Base-by-base conservation (phyloP, 495 filamentous ascomycete species). In the Penicillium verhagenii region DNA sequence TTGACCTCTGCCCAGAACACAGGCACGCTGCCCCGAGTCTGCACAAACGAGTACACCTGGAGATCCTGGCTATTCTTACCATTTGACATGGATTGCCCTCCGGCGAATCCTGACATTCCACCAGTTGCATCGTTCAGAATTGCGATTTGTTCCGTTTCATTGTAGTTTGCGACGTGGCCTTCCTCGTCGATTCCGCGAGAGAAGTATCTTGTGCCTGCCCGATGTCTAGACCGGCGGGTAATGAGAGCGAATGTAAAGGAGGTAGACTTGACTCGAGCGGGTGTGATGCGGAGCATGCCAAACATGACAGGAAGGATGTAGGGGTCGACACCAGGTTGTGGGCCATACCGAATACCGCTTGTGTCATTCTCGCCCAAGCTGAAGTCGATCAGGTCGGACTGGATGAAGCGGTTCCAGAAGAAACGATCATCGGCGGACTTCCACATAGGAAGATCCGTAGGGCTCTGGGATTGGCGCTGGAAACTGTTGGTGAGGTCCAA, bases 1-100 rank as follows among this genome's bases (percentile, higher is more conserved):
- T 95, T 97, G 63, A 97, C 79, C 66, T 98, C 94, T 4, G 92
- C 86, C 94, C 94, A 98, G 67, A 87, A 97, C 1, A 92, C 88
- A 0, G 94, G 94, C 2, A 97, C 87, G 64, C 92, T 96, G 45
- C 94, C 94, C 69, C 94, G 83, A 0, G 95, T 97, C 68, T 98
- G 94, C 37, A 97, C 90, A 61, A 96, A 97, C 2, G 93, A 88
- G 55, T 96, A 76, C 18, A 97, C 83, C 66, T 97, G 94, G 43
- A 89, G 83, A 63, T 96, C 92, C 48, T 81, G 81, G 20, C 83
- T 83, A 11, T 80, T 76, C 56, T 85, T 87, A 47, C 85, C 87
- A 66, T 87, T 90, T 55, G 85, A 82, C 79, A 88, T 87, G 7
- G 84, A 81, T 50, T 81, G 82, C 52, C 86, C 88, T 39, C 90